Percentiles rank a stretch among this genome's conserved stretches.
Evolutionary conservation across 306 rosid genomes (phyloP).

Genomic region (Cucurbita argyrosperma): DNA sequence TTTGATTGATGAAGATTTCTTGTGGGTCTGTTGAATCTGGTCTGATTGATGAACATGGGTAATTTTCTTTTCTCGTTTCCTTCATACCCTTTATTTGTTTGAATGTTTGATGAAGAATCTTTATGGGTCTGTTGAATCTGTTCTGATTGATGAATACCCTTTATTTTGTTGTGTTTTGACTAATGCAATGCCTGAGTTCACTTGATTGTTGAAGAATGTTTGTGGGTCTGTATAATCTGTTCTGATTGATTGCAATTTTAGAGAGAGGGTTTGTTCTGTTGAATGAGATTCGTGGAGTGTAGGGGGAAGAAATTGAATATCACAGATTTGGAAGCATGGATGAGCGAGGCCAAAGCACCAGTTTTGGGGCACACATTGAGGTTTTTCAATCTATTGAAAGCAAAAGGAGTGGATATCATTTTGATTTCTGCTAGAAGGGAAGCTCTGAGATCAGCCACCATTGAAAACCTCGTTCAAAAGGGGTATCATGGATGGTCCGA

Average conservation of each 20-base stretch:
- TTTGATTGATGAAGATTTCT: neutral
- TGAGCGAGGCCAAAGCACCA: conserved; percentile 39
- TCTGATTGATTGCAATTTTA: neutral
- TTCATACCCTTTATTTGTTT: too few relatives aligned
- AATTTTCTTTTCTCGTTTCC: too few relatives aligned
- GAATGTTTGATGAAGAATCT: too few relatives aligned
- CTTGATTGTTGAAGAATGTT: neutral
- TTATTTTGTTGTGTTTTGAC: too few relatives aligned
- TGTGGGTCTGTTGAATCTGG: neutral
- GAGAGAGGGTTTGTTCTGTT: neutral
- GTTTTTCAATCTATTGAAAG: conserved; percentile 40
- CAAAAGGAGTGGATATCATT: conserved; percentile 42
- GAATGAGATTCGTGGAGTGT: neutral
- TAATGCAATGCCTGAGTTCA: neutral
- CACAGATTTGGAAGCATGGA: conserved; percentile 49
- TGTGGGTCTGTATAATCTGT: neutral
- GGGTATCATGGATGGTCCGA: conserved; percentile 53
- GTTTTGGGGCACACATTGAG: conserved; percentile 35
- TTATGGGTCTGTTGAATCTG: neutral
- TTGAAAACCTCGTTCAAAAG: conserved; percentile 42
- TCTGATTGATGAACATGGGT: neutral
- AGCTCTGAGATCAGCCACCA: conserved; percentile 46
- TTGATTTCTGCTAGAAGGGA: conserved; percentile 51
- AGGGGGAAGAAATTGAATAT: conserved; percentile 43
- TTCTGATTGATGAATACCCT: neutral